These are phyloP conservation scores for Exophiala sp. DNA, from an alignment of 2,329 filamentous ascomycete species.

Conservation along the genomic window DNA sequence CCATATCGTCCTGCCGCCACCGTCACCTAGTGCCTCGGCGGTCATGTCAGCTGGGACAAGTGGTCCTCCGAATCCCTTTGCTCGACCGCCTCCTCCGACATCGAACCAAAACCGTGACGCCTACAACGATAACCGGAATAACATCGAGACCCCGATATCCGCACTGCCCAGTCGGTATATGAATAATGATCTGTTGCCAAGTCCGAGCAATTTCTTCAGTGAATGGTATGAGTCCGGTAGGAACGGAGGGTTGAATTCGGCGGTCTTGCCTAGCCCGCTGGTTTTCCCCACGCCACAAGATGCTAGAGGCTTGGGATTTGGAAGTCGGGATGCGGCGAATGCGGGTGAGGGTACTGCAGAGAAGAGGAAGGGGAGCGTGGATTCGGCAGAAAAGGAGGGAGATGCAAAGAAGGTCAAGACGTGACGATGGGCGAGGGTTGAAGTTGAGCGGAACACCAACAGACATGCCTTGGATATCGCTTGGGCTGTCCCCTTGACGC, in stretches of 20 bases:
- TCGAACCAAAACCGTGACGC: slow-evolving; percentile 38
- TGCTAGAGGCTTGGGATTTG: slow-evolving; percentile 17
- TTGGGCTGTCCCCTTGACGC: too few relatives aligned
- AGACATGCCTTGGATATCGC: too few relatives aligned
- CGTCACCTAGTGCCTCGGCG: slow-evolving; percentile 80
- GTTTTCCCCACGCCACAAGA: slow-evolving; percentile 23
- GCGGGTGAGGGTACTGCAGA: slow-evolving; percentile 21
- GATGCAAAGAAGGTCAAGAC: slow-evolving; percentile 28
- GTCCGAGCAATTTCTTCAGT: slow-evolving; percentile 84
- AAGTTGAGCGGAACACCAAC: not conserved
- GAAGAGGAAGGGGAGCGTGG: slow-evolving; percentile 25
- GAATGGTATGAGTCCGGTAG: slow-evolving; percentile 60
- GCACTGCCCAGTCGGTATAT: slow-evolving; percentile 89
- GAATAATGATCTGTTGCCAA: slow-evolving; percentile 78
- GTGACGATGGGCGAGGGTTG: not conserved
- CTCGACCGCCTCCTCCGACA: slow-evolving; percentile 70
- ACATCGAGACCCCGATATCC: slow-evolving; percentile 75
- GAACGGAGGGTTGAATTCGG: slow-evolving; percentile 56
- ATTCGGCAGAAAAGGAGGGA: slow-evolving; percentile 19
- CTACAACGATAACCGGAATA: slow-evolving; percentile 34
- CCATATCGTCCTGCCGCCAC: slow-evolving; percentile 77
- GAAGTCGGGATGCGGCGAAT: slow-evolving; percentile 18
- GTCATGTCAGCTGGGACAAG: slow-evolving; percentile 84
- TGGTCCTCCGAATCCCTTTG: slow-evolving; percentile 92
- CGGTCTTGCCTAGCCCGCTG: slow-evolving; percentile 86